These are phyloP conservation scores for Bondarzewia mesenterica DNA, from an alignment of 1,284 basidiomycete genomes.

Conservation along the genomic window DNA sequence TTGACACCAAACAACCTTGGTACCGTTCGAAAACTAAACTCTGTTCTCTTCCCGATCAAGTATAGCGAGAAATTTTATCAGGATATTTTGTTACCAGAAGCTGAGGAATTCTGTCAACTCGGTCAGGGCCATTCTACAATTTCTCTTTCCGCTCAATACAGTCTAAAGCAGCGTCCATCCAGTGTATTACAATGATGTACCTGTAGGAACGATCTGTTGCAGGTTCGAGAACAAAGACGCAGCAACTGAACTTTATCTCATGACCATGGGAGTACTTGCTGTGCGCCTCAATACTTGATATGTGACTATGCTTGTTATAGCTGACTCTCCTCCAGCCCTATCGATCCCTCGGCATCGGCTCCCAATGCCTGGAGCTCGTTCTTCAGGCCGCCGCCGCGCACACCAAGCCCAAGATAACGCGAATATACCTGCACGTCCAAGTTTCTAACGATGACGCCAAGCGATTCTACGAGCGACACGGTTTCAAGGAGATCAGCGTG, in stretches of 20 bases:
- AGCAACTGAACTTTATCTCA: slow-evolving; percentile 58
- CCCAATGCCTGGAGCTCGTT: slow-evolving; percentile 56
- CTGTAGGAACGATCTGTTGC: slow-evolving; percentile 77
- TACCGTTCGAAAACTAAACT: slow-evolving; percentile 73
- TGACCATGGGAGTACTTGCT: slow-evolving; percentile 80
- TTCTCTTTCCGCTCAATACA: not conserved
- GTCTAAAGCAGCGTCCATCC: not conserved
- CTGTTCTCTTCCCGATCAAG: slow-evolving; percentile 73
- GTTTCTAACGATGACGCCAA: slow-evolving; percentile 64
- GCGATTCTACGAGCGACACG: slow-evolving; percentile 71
- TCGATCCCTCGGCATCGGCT: slow-evolving; percentile 63
- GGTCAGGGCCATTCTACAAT: slow-evolving; percentile 29
- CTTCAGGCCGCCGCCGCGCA: slow-evolving; percentile 51
- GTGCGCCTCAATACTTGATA: slow-evolving; percentile 29
- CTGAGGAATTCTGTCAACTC: slow-evolving; percentile 76
- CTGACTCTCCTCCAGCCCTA: slow-evolving; percentile 51
- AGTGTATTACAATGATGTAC: slow-evolving; percentile 85
- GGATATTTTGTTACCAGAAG: slow-evolving; percentile 60
- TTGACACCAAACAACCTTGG: slow-evolving; percentile 69
- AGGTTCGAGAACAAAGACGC: slow-evolving; percentile 60
- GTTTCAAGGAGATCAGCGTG: slow-evolving; percentile 56
- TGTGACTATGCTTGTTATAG: slow-evolving; percentile 5
- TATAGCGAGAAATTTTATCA: slow-evolving; percentile 79
- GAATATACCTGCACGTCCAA: slow-evolving; percentile 75
- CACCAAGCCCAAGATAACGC: slow-evolving; percentile 50